Percentiles rank a stretch among this genome's conserved stretches.
These are phyloP conservation scores for Sporothrix variecibatus DNA, from an alignment of 2,329 filamentous ascomycete species.

Conservation along the genomic window DNA sequence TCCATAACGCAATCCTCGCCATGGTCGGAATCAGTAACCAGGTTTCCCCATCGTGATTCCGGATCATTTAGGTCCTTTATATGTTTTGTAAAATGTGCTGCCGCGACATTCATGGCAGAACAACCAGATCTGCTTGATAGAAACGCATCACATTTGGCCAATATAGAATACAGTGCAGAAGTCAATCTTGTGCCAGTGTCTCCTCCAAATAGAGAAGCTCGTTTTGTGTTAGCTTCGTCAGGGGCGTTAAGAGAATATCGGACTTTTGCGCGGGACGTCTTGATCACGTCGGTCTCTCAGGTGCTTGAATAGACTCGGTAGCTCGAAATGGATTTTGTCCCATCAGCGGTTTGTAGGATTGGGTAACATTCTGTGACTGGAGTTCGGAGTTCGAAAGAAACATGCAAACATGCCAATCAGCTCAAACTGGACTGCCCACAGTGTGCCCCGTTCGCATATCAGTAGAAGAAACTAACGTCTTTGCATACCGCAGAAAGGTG, in stretches of 20 bases:
- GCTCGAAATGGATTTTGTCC: neutral
- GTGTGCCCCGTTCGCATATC: too few relatives aligned
- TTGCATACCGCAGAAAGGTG: too few relatives aligned
- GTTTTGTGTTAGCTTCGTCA: too few relatives aligned
- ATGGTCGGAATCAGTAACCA: too few relatives aligned
- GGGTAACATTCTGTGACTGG: neutral
- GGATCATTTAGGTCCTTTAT: neutral
- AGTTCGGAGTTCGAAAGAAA: neutral
- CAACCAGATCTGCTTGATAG: neutral
- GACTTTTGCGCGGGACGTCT: neutral
- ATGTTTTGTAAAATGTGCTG: neutral
- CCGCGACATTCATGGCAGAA: neutral
- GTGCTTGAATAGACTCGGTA: neutral
- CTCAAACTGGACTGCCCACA: neutral
- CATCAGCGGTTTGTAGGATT: neutral
- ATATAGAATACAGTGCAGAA: neutral
- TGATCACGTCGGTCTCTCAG: neutral
- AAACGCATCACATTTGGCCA: neutral
- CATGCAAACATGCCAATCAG: neutral
- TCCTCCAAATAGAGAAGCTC: neutral
- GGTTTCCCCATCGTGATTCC: neutral
- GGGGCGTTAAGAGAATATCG: too few relatives aligned
- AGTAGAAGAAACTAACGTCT: too few relatives aligned
- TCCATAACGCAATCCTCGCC: too few relatives aligned
- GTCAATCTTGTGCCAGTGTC: neutral